phyloP scores from a whole-genome alignment of 2,329 filamentous ascomycete species.

The Aspergillus unguis region DNA sequence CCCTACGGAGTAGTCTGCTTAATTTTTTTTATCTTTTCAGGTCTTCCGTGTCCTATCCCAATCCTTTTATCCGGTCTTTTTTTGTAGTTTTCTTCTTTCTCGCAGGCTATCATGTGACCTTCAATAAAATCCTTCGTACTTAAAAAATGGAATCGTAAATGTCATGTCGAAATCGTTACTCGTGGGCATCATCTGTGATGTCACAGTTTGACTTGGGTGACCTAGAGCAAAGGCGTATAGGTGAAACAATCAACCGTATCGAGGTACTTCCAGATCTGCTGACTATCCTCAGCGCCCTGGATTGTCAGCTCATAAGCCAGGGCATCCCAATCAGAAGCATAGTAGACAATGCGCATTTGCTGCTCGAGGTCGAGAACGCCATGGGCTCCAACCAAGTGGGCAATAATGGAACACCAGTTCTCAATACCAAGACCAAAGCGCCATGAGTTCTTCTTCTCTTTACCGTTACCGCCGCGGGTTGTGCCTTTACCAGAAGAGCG shows the following conservation, averaged over 20 bases:
- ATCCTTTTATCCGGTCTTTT: too few relatives aligned
- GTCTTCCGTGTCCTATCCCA: too few relatives aligned
- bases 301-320: constrained; percentile 29
- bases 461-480: background rate
- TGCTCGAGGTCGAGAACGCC: constrained; percentile 28
- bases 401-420: constrained; percentile 31
- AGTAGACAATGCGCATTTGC: constrained; percentile 28
- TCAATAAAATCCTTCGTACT: too few relatives aligned
- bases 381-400: constrained; percentile 23
- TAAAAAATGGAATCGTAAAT: too few relatives aligned
- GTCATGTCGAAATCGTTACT: too few relatives aligned
- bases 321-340: constrained; percentile 32
- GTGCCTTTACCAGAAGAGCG: constrained; percentile 2
- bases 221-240: constrained; percentile 19
- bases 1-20: too few relatives aligned
- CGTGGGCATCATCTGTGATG: background rate
- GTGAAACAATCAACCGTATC: constrained; percentile 32
- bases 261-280: constrained; percentile 37
- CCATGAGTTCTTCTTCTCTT: constrained; percentile 15
- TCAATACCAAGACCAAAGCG: constrained; percentile 28
- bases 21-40: too few relatives aligned
- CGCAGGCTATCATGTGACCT: too few relatives aligned
- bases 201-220: background rate
- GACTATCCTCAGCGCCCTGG: constrained; percentile 26
- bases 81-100: too few relatives aligned